Evolutionary conservation across 495 filamentous ascomycete species (phyloP).

Genomic region (Physcia stellaris): DNA sequence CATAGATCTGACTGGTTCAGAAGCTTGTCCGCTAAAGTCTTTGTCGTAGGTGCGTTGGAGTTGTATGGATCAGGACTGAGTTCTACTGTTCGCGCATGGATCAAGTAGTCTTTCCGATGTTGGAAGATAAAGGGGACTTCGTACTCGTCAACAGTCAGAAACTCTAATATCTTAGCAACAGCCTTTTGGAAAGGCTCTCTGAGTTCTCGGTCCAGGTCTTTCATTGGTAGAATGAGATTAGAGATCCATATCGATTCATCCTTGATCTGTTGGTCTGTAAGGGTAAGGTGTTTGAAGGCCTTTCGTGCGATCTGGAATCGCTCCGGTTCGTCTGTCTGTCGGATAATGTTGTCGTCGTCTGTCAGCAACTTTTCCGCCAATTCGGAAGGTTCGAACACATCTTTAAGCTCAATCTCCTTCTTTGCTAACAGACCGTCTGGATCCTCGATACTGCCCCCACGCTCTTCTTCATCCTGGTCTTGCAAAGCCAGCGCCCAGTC

Average conservation of each 20-base stretch:
- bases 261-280: constrained; percentile 66
- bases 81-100: constrained; percentile 68
- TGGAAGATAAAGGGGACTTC: constrained; percentile 98
- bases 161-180: constrained; percentile 84
- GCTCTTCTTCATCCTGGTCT: constrained; percentile 47
- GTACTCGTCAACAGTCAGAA: constrained; percentile 80
- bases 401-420: constrained; percentile 71
- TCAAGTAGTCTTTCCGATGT: constrained; percentile 94
- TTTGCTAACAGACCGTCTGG: constrained; percentile 11
- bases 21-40: constrained; percentile 70
- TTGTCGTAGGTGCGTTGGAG: constrained; percentile 56
- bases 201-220: constrained; percentile 53
- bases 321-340: constrained; percentile 76
- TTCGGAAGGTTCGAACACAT: constrained; percentile 94
- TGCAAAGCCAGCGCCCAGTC: constrained; percentile 82
- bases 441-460: constrained; percentile 43
- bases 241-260: constrained; percentile 91
- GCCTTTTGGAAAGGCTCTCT: constrained; percentile 73
- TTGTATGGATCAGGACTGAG: constrained; percentile 36
- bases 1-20: constrained; percentile 87
- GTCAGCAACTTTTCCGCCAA: constrained; percentile 87
- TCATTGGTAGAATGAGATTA: constrained; percentile 73
- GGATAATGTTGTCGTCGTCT: constrained; percentile 85
- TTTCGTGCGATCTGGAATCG: constrained; percentile 85
- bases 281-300: constrained; percentile 63